Evolutionary conservation across 73 alveolate species (phyloP), one percentile per base, ranked within the genome.

Genomic region (Diophrys appendiculata): DNA sequence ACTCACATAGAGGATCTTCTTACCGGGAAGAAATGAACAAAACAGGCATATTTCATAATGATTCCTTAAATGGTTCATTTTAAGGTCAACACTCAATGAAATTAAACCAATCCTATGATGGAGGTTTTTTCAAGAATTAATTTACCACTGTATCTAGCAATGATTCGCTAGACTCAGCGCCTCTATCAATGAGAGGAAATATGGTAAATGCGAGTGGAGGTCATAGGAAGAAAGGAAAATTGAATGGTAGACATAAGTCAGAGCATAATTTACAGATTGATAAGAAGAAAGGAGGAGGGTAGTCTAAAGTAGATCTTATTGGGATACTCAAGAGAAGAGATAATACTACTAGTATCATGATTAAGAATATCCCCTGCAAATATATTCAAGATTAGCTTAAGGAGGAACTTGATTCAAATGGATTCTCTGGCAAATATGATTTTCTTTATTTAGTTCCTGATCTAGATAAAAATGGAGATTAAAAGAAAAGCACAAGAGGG

Each of bases 321-420:
- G 32, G 30, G n/a, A 76, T 76, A 0, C 25, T 69, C 26, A 53
- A 69, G 8, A 69, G 68, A 2, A 24, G 14, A 27, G 89, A 86
- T 52, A 43, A 90, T 29, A 78, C 98, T 29, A 96, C 99, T 34
- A 93, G 99, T 1, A 92, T 98, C 55, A 98, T 98, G 99, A 92
- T 98, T 64, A 96, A 95, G 77, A 96, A 98, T 86, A 91, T 98
- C 69, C 99, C 99, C 0, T 95, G 95, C 88, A 95, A 95, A 78
- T 98, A 95, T 73, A 92, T 97, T 1, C 80, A 89, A 53, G 84
- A 93, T 81, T 84, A 89, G 90, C 88, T 98, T 33, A 80, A 90
- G 77, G 83, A 81, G 53, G 87, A 88, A 81, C 93, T 98, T 52
- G 60, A 43, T 43, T 5, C 5, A 11, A 11, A 43, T 11, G 60